A percentile compares a stretch with the other conserved stretches of the same genome.
Evolutionary conservation across 1,284 basidiomycete species (phyloP).

Genomic region (Pseudozyma pruni): DNA sequence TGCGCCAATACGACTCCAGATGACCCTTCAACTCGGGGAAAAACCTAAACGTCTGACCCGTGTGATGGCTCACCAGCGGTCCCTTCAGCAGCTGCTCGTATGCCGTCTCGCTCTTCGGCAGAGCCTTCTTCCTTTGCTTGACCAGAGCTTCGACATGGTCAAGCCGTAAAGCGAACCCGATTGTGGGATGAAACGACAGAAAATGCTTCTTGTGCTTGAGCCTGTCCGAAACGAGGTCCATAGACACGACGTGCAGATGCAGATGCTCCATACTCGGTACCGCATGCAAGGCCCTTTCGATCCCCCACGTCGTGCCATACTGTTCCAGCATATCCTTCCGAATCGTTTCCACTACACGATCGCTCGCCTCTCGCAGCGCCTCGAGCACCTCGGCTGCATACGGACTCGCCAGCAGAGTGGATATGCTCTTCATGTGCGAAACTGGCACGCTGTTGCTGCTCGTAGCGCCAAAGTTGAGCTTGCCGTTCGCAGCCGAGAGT

Average conservation of each 20-base stretch:
- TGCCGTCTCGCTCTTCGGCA: conserved; percentile 16
- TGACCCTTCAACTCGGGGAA: conserved; percentile 42
- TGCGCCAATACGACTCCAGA: conserved; percentile 27
- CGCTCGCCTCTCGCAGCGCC: conserved; percentile 34
- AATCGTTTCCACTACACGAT: conserved; percentile 71
- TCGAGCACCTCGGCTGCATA: conserved; percentile 46
- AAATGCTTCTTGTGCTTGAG: conserved; percentile 89
- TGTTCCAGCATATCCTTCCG: conserved; percentile 80
- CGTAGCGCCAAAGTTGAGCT: conserved; percentile 42
- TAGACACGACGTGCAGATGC: conserved; percentile 74
- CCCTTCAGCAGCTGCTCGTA: conserved; percentile 45
- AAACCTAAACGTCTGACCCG: conserved; percentile 10
- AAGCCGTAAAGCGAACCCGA: conserved; percentile 86
- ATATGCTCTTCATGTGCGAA: conserved; percentile 49
- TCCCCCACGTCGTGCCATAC: conserved; percentile 43
- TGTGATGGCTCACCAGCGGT: conserved; percentile 28
- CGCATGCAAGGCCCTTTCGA: conserved; percentile 82
- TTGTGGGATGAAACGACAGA: conserved; percentile 88
- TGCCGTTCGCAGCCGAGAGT: conserved; percentile 38
- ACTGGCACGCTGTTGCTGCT: conserved; percentile 35
- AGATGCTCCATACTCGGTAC: conserved; percentile 73
- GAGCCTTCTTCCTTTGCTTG: conserved; percentile 2
- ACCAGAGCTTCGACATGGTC: conserved; percentile 69
- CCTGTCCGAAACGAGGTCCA: conserved; percentile 78
- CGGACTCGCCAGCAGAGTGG: conserved; percentile 49